Evolutionary conservation across 2,329 filamentous ascomycete genomes (phyloP), one percentile per base, ranked within the genome.

Genomic region (Hortaea werneckii): DNA sequence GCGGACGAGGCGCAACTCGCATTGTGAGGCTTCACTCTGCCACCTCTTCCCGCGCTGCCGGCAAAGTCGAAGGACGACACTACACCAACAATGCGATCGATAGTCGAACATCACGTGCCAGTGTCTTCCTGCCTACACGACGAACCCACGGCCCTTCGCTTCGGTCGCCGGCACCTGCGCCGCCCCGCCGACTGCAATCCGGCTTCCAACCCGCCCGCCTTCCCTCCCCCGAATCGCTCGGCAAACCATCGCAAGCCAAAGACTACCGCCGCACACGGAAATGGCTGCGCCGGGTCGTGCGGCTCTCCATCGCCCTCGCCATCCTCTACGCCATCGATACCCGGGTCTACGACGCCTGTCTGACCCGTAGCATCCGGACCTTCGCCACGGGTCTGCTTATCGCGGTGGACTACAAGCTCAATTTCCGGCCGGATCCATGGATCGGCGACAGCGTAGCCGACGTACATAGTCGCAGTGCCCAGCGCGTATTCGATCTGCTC

Each of bases 341-440:
- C 10, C 76, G 83, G 53, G 73, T 85, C 60, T 94, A 92, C 66
- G 86, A 87, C 42, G 83, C 85, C 1, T 83, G 86, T 9, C 69
- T 95, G 27, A 79, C 77, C 34, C 84, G 92, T 46, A 90, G 85
- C 26, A 66, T 85, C 37, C 83, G 84, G 37, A 95, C 92, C 0
- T 95, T 96, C 64, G 75, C 76, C 37, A 79, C 79, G 3, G 90
- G 88, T 6, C 69, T 94, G 8, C 61, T 89, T 40, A 85, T 94
- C 11, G 90, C 89, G 1, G 60, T 89, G 26, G 92, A 98, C 70
- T 96, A 98, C 73, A 96, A 95, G 70, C 73, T 96, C 65, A 96
- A 98, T 67, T 98, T 98, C 66, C 79, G 87, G 5, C 76, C 85
- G 5, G 71, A 87, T 53, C 89, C 90, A 5, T 76, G 82, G 45